phyloP scores from a whole-genome alignment of 495 filamentous ascomycete genomes.

The Cladorrhinum samala region DNA sequence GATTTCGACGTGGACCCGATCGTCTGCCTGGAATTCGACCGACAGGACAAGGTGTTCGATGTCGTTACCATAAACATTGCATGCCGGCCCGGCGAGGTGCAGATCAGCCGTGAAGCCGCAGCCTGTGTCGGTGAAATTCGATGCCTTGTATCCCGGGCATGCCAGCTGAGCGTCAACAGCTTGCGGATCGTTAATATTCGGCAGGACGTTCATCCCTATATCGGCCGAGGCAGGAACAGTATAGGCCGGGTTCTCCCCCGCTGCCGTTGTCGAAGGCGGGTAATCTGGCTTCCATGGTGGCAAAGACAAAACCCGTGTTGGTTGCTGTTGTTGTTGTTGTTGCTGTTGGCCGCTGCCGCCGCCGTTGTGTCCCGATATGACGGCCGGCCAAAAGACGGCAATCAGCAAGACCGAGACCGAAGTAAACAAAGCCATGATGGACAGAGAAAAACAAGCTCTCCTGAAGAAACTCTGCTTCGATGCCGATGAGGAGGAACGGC shows the following conservation, averaged over 20 bases:
- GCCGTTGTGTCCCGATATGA: background rate
- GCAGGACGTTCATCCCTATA: conserved; percentile 52
- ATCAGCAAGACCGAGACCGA: conserved; percentile 13
- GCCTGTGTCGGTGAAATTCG: conserved; percentile 48
- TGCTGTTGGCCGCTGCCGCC: background rate
- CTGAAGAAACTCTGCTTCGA: background rate
- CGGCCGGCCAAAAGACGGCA: conserved; percentile 3
- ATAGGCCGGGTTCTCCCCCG: conserved; percentile 1
- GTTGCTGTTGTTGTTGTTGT: background rate
- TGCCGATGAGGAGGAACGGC: no score
- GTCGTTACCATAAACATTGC: conserved; percentile 71
- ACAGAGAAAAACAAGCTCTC: background rate
- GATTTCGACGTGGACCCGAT: conserved; percentile 74
- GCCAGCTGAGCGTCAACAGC: conserved; percentile 65
- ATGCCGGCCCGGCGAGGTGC: conserved; percentile 57
- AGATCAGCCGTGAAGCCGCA: conserved; percentile 57
- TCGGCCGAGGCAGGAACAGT: conserved; percentile 51
- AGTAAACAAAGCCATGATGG: conserved; percentile 19
- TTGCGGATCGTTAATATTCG: conserved; percentile 66
- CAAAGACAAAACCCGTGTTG: background rate
- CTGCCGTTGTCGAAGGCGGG: background rate
- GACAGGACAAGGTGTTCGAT: conserved; percentile 55
- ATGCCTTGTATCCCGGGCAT: conserved; percentile 70
- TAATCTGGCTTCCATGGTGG: background rate
- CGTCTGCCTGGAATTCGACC: conserved; percentile 65